phyloP scores from a whole-genome alignment of 1,139 yeast species.

The Kurtzmaniella quercitrusa region DNA sequence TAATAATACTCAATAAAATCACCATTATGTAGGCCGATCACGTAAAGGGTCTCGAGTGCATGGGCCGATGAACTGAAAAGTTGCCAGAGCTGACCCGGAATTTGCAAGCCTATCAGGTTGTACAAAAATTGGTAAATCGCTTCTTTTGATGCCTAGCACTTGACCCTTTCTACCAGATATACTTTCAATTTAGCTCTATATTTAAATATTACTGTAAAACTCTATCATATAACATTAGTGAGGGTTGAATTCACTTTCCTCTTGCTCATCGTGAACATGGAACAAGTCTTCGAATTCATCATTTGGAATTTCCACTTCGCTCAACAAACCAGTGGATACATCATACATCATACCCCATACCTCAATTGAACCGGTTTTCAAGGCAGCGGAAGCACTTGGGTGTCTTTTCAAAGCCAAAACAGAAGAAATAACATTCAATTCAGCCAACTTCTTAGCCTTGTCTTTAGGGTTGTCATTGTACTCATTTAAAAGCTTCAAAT shows the following conservation, averaged over 20 bases:
- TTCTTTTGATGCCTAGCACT: no score
- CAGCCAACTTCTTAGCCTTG: conserved; percentile 66
- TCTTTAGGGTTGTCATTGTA: conserved; percentile 45
- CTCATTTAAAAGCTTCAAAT: conserved; percentile 45
- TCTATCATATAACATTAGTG: conserved; percentile 10
- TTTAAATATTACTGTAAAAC: background rate
- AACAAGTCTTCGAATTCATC: conserved; percentile 51
- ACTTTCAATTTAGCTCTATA: no score
- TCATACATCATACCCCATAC: conserved; percentile 89
- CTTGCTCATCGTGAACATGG: conserved; percentile 44
- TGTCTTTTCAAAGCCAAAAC: conserved; percentile 60
- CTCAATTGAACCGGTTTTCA: conserved; percentile 68
- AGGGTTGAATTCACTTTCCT: conserved; percentile 20
- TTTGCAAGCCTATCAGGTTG: no score
- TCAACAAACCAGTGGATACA: conserved; percentile 71
- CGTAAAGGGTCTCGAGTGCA: no score
- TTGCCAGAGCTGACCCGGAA: no score
- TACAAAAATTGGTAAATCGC: no score
- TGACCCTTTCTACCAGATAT: no score
- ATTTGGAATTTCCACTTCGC: conserved; percentile 49
- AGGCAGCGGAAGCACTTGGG: conserved; percentile 72
- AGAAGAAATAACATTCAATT: conserved; percentile 69
- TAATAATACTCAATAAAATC: no score
- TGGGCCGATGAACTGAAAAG: no score
- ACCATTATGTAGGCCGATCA: no score